Conservation (phyloP, 306 rosid genomes). For the Ochetophila trinervis region DNA sequence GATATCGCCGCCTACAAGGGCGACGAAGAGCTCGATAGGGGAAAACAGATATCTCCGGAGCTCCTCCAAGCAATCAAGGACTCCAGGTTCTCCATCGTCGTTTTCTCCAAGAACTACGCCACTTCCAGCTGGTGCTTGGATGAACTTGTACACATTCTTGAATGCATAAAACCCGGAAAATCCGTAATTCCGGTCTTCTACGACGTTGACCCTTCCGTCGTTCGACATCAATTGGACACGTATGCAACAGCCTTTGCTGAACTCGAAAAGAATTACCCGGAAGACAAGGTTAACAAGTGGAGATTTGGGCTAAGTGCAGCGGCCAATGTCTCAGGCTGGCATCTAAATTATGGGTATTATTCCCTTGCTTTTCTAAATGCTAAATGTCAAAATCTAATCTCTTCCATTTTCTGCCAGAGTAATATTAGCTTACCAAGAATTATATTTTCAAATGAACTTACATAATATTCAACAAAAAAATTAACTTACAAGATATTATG, state of each 20-base stretch:
- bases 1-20: no score
- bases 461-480: no score
- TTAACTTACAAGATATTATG: no score
- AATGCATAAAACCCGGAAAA: not conserved
- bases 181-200: not conserved
- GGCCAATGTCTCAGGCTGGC: constrained; percentile 2
- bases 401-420: no score
- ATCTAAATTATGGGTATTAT: not conserved
- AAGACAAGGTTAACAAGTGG: not conserved
- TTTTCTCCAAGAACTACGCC: not conserved
- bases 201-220: not conserved
- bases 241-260: not conserved
- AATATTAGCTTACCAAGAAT: no score
- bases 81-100: not conserved
- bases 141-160: not conserved
- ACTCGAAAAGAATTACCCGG: not conserved
- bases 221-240: not conserved
- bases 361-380: no score
- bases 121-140: not conserved
- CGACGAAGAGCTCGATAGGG: no score
- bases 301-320: not conserved
- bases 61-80: not conserved
- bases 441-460: no score
- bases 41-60: not conserved
- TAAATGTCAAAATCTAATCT: no score